These are phyloP conservation scores for Erodium maritimum DNA, from an alignment of 345 rosid species.

Conservation along the genomic window DNA sequence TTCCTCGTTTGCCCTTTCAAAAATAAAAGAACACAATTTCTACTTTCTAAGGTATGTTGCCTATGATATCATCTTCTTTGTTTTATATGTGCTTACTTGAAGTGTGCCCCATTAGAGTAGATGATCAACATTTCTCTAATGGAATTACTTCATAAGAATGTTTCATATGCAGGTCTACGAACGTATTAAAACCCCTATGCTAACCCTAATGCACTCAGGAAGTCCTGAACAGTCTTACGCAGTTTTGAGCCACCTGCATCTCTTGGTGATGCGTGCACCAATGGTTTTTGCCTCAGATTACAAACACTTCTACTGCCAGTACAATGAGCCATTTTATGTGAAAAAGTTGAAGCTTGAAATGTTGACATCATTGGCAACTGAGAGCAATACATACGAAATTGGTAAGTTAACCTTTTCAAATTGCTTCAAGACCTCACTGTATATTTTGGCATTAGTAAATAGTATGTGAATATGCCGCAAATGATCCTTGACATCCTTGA, in stretches of 20 bases:
- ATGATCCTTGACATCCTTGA: slow-evolving; percentile 11
- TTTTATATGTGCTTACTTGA: no score
- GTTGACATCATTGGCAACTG: slow-evolving; percentile 98
- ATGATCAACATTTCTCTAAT: no score
- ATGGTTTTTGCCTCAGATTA: slow-evolving; percentile 77
- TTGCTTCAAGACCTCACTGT: slow-evolving; percentile 3
- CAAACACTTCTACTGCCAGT: slow-evolving; percentile 97
- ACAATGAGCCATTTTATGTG: slow-evolving; percentile 90
- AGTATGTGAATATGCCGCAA: neutral
- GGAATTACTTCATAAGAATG: slow-evolving; percentile 8
- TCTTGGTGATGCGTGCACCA: slow-evolving; percentile 97
- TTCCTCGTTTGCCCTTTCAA: no score
- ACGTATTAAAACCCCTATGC: slow-evolving; percentile 93
- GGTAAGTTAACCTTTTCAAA: slow-evolving; percentile 35
- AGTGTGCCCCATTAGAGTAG: no score
- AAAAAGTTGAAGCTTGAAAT: slow-evolving; percentile 98
- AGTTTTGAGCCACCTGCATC: slow-evolving; percentile 88
- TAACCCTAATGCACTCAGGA: slow-evolving; percentile 95
- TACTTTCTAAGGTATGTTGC: no score
- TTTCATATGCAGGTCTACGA: slow-evolving; percentile 66
- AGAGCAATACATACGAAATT: slow-evolving; percentile 93
- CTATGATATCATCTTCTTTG: no score
- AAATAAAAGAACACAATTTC: no score
- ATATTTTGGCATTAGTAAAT: neutral
- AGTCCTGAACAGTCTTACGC: slow-evolving; percentile 98